These are phyloP conservation scores for Geotrichum cucujoidarum DNA, from an alignment of 1,139 yeast genomes.

Conservation along the genomic window DNA sequence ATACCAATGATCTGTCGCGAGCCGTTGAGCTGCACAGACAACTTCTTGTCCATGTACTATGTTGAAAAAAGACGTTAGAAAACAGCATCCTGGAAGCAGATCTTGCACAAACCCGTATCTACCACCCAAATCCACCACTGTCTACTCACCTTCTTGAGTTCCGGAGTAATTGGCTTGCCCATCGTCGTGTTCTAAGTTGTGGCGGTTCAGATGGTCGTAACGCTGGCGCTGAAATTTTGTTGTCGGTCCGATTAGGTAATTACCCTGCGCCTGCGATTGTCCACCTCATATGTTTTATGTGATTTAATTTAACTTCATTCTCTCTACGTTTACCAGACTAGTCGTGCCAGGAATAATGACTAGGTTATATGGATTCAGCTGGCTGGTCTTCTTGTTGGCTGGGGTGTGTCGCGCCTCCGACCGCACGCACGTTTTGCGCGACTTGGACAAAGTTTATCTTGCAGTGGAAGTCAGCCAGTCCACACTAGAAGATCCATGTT, in stretches of 20 bases:
- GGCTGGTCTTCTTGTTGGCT: constrained; percentile 8
- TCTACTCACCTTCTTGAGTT: constrained; percentile 45
- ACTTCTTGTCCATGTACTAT: constrained; percentile 72
- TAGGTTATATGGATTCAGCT: constrained; percentile 13
- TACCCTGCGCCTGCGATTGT: constrained; percentile 10
- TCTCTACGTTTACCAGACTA: background rate
- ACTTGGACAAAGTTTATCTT: constrained; percentile 26
- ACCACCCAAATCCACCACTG: background rate
- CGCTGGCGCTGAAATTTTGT: background rate
- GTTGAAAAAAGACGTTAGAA: constrained; percentile 2
- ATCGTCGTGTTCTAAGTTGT: constrained; percentile 23
- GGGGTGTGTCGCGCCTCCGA: constrained; percentile 10
- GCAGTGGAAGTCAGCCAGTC: constrained; percentile 30
- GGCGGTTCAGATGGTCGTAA: background rate
- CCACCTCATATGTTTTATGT: constrained; percentile 4
- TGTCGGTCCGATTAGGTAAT: constrained; percentile 11
- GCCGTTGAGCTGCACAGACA: constrained; percentile 68
- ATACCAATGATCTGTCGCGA: constrained; percentile 67
- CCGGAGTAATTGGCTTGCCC: constrained; percentile 53
- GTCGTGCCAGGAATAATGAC: no score
- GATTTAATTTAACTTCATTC: constrained; percentile 2
- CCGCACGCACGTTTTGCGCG: constrained; percentile 8
- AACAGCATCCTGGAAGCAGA: background rate
- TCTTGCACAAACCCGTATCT: no score
- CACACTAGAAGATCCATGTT: constrained; percentile 15